Conservation (phyloP, 176 grass and related monocot genomes). For the Pharus latifolius region DNA sequence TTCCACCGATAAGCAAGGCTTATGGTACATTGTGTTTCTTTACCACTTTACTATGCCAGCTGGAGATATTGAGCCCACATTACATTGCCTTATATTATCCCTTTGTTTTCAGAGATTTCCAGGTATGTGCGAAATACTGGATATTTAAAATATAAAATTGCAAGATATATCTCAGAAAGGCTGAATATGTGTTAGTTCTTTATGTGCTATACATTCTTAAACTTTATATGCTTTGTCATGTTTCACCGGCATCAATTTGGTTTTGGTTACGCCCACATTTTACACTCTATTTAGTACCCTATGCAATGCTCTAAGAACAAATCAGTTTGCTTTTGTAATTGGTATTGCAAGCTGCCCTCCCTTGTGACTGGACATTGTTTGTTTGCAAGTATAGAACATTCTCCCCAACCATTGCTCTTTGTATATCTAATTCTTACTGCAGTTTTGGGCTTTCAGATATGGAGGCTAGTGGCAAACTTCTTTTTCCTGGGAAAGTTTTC, state of each 20-base stretch:
- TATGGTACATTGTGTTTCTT: constrained; percentile 76
- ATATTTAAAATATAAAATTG: too few relatives aligned
- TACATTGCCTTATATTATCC: constrained; percentile 34
- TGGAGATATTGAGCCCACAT: background rate
- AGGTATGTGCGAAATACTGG: too few relatives aligned
- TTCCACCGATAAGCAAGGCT: constrained; percentile 90
- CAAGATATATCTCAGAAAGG: background rate
- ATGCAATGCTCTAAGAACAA: background rate
- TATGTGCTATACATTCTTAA: too few relatives aligned
- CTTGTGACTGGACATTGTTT: background rate
- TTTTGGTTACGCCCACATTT: too few relatives aligned
- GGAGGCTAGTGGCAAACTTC: constrained; percentile 72
- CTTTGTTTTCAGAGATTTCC: constrained; percentile 37
- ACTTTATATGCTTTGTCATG: too few relatives aligned
- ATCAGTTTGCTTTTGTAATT: background rate
- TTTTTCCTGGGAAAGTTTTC: constrained; percentile 71
- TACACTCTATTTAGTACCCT: background rate
- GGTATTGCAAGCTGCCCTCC: background rate
- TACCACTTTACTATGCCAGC: constrained; percentile 28
- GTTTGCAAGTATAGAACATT: background rate
- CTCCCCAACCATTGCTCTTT: background rate
- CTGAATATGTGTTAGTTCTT: background rate
- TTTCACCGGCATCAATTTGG: too few relatives aligned
- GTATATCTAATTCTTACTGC: background rate
- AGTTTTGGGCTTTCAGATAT: constrained; percentile 41